Base-by-base conservation (phyloP, 306 rosid genomes). In the Ceratonia siliqua region DNA sequence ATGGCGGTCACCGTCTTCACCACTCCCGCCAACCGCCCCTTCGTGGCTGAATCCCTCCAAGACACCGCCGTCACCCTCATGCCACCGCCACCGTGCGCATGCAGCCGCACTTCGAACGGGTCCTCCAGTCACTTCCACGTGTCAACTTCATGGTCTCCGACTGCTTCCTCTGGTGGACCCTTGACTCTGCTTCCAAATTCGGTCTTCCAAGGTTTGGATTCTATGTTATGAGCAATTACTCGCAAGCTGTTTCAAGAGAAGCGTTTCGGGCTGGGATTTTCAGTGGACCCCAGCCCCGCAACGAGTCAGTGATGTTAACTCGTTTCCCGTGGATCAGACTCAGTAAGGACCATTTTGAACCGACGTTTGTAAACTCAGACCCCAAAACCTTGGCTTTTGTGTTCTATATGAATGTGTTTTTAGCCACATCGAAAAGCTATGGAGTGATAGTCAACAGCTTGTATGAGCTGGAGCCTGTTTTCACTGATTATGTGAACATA, bases 161-260 rank as follows among this genome's bases (percentile, higher is more conserved):
- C 35, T 63, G 62, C n/a, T 87, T 87, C 68, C 81, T 87, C 33
- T 84, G 86, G 90, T 87, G 88, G 90, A 81, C 90, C 1, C 42
- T 35, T 1, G 86, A 84, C 27, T 81, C 88, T 0, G 85, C 90
- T 27, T 20, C 64, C 53, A 79, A 82, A 52, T 54, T 87, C 10
- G 41, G 64, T 6, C 32, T 87, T 53, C 86, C 84, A 0, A n/a
- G 86, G 11, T 59, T 79, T 4, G 57, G 25, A 0, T 87, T 69
- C 52, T 57, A 12, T 50, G 90, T 88, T 11, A 76, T 58, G 78
- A 9, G 61, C 20, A 49, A 6, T 64, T 84, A 78, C 65, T 6
- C 68, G 52, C 0, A 0, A 0, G 36, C 66, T 8, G 3, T 87
- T 8, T 0, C 0, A 30, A 25, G 0, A 1, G 3, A 39, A 1